Conservation (phyloP, 1,284 basidiomycete genomes). For the Heliocybe sulcata region DNA sequence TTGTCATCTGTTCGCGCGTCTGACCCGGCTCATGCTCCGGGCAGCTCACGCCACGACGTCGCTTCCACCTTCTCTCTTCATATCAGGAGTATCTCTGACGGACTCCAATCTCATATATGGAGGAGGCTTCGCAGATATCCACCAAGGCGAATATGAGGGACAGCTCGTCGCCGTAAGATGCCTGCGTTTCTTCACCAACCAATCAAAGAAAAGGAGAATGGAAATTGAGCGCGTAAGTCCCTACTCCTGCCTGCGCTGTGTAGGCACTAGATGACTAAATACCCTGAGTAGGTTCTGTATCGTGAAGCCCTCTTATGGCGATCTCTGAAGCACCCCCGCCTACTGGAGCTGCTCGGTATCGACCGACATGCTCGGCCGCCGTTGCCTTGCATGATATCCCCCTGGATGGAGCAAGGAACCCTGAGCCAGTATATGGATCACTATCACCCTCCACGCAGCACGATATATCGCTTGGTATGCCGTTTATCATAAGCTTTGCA, state of each 20-base stretch:
- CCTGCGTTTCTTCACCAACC: background rate
- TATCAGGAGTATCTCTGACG: background rate
- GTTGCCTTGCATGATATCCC: slow-evolving; percentile 3
- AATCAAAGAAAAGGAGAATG: no score
- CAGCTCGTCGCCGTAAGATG: slow-evolving; percentile 6
- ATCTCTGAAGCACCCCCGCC: slow-evolving; percentile 3
- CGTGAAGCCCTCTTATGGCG: slow-evolving; percentile 4
- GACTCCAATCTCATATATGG: background rate
- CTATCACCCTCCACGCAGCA: background rate
- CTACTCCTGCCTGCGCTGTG: no score
- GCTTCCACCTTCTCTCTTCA: no score
- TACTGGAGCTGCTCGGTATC: slow-evolving; percentile 3
- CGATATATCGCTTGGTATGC: background rate
- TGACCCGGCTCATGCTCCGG: no score
- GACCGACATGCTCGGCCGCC: background rate
- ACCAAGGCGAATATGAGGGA: slow-evolving; percentile 5
- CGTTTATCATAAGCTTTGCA: background rate
- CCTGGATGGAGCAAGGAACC: slow-evolving; percentile 5
- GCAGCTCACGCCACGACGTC: no score
- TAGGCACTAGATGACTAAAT: no score
- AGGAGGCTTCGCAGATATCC: slow-evolving; percentile 7
- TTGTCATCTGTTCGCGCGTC: no score
- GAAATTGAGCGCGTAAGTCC: no score
- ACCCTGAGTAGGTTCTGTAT: slow-evolving; percentile 4
- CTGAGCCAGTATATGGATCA: slow-evolving; percentile 3